A percentile compares a stretch with the other conserved stretches of the same genome.
phyloP scores from a whole-genome alignment of 78 protist species.

The Dictyostelium citrinum region DNA sequence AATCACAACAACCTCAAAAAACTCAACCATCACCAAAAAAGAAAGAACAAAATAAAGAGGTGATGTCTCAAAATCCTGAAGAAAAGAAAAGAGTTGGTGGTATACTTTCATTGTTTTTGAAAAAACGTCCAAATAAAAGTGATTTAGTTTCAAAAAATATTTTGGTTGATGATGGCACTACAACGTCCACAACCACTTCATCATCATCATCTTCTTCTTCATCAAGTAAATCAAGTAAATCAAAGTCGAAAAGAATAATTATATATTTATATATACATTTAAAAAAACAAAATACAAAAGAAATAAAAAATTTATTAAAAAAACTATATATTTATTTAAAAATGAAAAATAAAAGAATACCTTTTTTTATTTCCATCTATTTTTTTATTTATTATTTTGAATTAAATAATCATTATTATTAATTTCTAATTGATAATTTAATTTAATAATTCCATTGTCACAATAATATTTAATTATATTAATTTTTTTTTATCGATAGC shows the following conservation, averaged over 20 bases:
- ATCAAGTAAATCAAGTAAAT: neutral
- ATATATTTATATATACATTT: neutral
- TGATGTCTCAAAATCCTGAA: neutral
- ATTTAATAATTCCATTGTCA: neutral
- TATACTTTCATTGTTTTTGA: slow-evolving; percentile 17
- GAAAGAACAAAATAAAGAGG: neutral
- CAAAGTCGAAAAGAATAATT: neutral
- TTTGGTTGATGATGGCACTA: neutral
- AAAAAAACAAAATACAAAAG: neutral
- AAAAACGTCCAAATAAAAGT: slow-evolving; percentile 41
- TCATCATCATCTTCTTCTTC: neutral
- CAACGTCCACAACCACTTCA: neutral
- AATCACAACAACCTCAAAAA: neutral
- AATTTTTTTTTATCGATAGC: neutral
- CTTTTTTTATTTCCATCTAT: neutral
- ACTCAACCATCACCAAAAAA: neutral
- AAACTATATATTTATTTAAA: neutral
- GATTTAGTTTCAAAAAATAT: slow-evolving; percentile 50
- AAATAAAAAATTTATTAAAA: neutral
- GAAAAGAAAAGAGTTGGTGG: slow-evolving; percentile 54
- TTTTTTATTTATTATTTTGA: too few species aligned
- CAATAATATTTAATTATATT: neutral
- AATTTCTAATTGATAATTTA: neutral
- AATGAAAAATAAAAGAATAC: neutral
- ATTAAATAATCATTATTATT: too few species aligned